Conservation (phyloP, 441 rosid genomes). For the Rhodomyrtus psidioides region DNA sequence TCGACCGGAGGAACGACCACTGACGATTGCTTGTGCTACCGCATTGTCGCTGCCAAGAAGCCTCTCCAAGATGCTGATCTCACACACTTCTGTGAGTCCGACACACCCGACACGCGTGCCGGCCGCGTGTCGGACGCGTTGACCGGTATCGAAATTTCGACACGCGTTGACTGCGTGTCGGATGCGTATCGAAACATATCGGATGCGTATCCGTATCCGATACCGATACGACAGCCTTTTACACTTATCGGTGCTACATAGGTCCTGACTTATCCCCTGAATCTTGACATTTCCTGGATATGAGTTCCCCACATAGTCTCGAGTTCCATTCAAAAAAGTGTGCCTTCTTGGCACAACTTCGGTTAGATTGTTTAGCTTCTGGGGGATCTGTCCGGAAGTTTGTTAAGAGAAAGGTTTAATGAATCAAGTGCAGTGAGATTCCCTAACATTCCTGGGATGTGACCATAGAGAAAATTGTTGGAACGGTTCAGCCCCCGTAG, state of each 20-base stretch:
- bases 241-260: too few species aligned
- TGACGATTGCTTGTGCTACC: slow-evolving; percentile 90
- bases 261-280: fast-evolving
- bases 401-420: not conserved
- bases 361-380: not conserved
- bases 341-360: not conserved
- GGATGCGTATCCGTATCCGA: too few species aligned
- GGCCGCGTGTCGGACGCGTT: too few species aligned
- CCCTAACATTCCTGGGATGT: not conserved
- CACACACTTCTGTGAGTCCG: too few species aligned
- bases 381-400: not conserved
- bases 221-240: too few species aligned
- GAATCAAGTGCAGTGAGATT: not conserved
- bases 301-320: not conserved
- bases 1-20: slow-evolving; percentile 91
- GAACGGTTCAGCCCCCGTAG: not conserved
- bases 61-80: slow-evolving; percentile 86
- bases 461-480: not conserved
- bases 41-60: slow-evolving; percentile 96
- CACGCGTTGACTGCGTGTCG: too few species aligned
- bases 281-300: not conserved
- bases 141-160: too few species aligned
- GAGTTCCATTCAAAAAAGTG: not conserved
- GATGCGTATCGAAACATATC: too few species aligned
- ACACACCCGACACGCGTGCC: too few species aligned